Evolutionary conservation across 495 filamentous ascomycete genomes (phyloP), one percentile per base, ranked within the genome.

Genomic region (Eremomyces bilateralis): DNA sequence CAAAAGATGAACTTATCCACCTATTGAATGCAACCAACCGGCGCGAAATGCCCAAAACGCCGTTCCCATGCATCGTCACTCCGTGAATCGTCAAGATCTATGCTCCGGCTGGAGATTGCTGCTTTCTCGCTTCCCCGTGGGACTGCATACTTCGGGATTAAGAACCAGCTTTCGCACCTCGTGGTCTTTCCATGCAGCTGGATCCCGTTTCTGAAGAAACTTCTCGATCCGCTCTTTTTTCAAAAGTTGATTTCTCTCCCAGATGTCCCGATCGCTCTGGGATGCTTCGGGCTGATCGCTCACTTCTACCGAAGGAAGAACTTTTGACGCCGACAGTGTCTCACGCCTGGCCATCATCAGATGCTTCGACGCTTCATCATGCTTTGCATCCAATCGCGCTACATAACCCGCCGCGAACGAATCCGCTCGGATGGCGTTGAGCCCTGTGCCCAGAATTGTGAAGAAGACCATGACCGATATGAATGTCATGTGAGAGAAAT

Each of bases 131-230:
- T n/a, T n/a, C n/a, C n/a, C n/a, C n/a, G n/a, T n/a, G n/a, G n/a
- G n/a, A n/a, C n/a, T n/a, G 24, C 24, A 27, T 6, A 27, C 13
- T 8, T 27, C 24, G 8, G 24, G 24, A 6, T 27, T 13, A 13
- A 27, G 24, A 6, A 27, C 13, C 24, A 27, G 6, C 24, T 27
- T 27, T 40, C 44, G 3, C 3, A 34, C 30, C 21, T 50, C 47
- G 1, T 31, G 22, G 15, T 44, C 38, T 25, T 21, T 24, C 18
- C 24, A 34, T 31, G 39, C 31, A n/a, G 36, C 42, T 3, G 49
- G 52, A 39, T 85, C 73, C 38, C 78, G 63, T 24, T 73, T 64
- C 45, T 66, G 61, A 15, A 90, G 45, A 45, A 91, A 91, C n/a
- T 50, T 63, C 41, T 79, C 57, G 21, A 92, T 65, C 33, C 77